Evolutionary conservation across 2,329 filamentous ascomycete genomes (phyloP), one percentile per base, ranked within the genome.

Genomic region (Colletotrichum costaricense): DNA sequence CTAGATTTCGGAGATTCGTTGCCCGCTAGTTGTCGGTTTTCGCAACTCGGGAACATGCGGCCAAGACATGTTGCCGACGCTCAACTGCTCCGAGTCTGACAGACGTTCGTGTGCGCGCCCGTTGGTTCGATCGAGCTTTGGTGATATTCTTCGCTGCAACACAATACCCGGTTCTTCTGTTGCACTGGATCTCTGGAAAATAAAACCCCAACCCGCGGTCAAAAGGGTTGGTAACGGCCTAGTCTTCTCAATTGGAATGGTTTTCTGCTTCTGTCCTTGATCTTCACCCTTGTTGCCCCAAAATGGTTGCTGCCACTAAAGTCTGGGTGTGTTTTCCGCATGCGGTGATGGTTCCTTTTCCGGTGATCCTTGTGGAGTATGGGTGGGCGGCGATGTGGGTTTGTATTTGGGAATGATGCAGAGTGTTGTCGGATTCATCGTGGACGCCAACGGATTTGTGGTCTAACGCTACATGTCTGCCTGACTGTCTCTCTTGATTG

Each of bases 41-140:
- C 57, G 38, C 62, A 67, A 72, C 58, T 63, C 63, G 62, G 63
- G 67, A 67, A 63, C 57, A 72, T 38, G 57, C 68, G 68, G 72
- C 70, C 67, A 65, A 65, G 67, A 70, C 55, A 56, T 70, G 60
- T 65, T 73, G 70, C 63, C 59, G 69, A 74, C 73, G 72, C 65
- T 72, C 38, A 42, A 67, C 73, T 74, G 68, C 67, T 72, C 63
- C 74, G 74, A 67, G 67, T 74, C 72, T 67, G 67, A 73, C 71
- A 75, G 71, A 74, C 66, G 72, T 74, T 63, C 68, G 72, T 72
- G 72, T 52, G 74, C 69, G 72, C 72, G 64, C 69, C 75, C 73
- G 75, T 74, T 71, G 71, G 74, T 76, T 75, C 75, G 75, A 76
- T 76, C 75, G 67, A 75, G 70, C 67, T 74, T 69, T 75, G 71